These are phyloP conservation scores for Rutidosis leptorrhynchoides DNA, from an alignment of 129 eudicot genomes.

Conservation along the genomic window DNA sequence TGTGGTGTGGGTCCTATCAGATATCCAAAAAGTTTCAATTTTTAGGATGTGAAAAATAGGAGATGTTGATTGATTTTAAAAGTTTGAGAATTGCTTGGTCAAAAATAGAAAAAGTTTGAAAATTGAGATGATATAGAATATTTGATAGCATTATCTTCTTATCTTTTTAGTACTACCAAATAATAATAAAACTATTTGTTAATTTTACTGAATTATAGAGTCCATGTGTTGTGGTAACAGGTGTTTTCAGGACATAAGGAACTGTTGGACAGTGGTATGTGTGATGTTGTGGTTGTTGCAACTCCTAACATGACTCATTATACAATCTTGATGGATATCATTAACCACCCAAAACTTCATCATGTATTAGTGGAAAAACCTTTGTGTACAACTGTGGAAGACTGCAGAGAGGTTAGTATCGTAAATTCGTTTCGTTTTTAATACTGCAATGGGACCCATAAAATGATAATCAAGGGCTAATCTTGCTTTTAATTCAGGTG, in stretches of 20 bases:
- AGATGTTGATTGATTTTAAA: background rate
- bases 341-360: slow-evolving; percentile 75
- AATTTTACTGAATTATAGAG: background rate
- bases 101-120: no score
- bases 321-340: slow-evolving; percentile 85
- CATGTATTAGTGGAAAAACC: slow-evolving; percentile 97
- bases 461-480: background rate
- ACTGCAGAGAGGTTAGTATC: slow-evolving; percentile 65
- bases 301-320: slow-evolving; percentile 97
- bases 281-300: slow-evolving; percentile 86
- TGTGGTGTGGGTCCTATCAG: slow-evolving; percentile 18
- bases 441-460: no score
- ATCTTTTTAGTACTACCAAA: background rate
- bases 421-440: background rate
- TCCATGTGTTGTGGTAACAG: slow-evolving; percentile 30
- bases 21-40: background rate
- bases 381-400: slow-evolving; percentile 76
- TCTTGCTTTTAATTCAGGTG: slow-evolving; percentile 44
- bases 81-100: background rate
- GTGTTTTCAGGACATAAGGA: slow-evolving; percentile 80
- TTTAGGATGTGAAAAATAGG: background rate
- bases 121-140: background rate
- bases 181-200: background rate
- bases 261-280: slow-evolving; percentile 72
- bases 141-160: background rate